Conservation (phyloP, 768 basidiomycete species). For the Mycena olivaceomarginata region DNA sequence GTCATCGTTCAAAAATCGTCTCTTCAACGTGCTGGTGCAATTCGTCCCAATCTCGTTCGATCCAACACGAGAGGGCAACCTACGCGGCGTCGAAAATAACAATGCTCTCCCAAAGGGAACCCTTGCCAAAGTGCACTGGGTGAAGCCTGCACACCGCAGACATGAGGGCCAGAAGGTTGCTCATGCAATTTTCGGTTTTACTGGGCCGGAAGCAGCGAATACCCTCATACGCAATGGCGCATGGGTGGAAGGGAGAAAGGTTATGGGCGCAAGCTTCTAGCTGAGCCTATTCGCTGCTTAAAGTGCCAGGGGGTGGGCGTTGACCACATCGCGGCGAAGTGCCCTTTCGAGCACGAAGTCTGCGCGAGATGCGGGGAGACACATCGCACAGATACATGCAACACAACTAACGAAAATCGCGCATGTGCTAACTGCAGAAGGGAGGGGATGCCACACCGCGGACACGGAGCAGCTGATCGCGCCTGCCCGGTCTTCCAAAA, state of each 20-base stretch:
- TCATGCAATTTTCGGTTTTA: slow-evolving; percentile 47
- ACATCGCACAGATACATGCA: not conserved
- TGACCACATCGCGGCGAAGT: slow-evolving; percentile 44
- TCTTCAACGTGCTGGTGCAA: slow-evolving; percentile 41
- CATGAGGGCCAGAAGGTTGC: slow-evolving; percentile 44
- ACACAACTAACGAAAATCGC: not conserved
- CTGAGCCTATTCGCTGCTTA: slow-evolving; percentile 39
- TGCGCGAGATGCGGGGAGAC: not conserved
- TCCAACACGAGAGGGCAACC: slow-evolving; percentile 1
- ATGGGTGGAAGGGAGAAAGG: slow-evolving; percentile 40
- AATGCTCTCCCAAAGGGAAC: slow-evolving; percentile 21
- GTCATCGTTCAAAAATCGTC: slow-evolving; percentile 14
- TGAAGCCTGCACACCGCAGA: slow-evolving; percentile 48
- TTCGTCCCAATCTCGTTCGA: slow-evolving; percentile 47
- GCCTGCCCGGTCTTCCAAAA: slow-evolving; percentile 1
- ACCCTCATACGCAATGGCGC: slow-evolving; percentile 29
- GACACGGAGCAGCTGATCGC: slow-evolving; percentile 12
- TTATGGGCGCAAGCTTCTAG: slow-evolving; percentile 35
- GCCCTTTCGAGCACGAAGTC: slow-evolving; percentile 4
- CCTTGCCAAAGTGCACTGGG: slow-evolving; percentile 46
- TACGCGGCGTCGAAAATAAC: slow-evolving; percentile 35
- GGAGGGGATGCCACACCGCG: not conserved
- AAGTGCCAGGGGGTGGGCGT: slow-evolving; percentile 40
- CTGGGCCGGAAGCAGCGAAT: slow-evolving; percentile 34
- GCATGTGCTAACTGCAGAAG: slow-evolving; percentile 9